Evolutionary conservation across 345 rosid species (phyloP), one percentile per base, ranked within the genome.

Genomic region (Linum usitatissimum): DNA sequence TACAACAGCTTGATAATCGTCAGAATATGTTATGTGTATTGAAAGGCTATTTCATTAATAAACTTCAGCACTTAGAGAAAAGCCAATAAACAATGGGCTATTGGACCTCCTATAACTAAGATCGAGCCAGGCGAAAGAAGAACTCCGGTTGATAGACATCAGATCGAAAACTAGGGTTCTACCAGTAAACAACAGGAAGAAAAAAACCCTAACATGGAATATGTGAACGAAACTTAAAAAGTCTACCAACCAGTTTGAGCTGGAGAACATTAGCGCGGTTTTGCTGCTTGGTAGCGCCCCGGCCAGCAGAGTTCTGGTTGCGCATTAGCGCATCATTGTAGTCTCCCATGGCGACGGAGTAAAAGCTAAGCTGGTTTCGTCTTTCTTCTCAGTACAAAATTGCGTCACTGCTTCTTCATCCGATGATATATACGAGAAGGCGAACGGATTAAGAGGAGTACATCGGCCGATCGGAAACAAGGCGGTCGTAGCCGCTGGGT

Each of bases 181-280:
- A 54, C 6, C 15, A 53, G 21, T 4, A 18, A 6, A 9, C n/a
- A 1, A 20, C 54, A 12, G 21, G 42, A 45, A 45, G 15, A 59
- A 61, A 60, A 62, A 55, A 74, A 8, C 13, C 34, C 19, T 5
- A 18, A 19, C 38, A 34, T 34, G 38, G 5, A 34, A 34, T 34
- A 34, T 34, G 38, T 4, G 8, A 34, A 34, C 5, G 38, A 34
- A 34, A 34, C 15, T 18, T 5, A 6, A 10, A 10, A 4, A 14
- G 13, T 3, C 53, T 18, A 36, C 83, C 19, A 60, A 91, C 97
- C 86, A 88, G 83, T 81, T 92, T 89, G 59, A 92, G 96, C 88
- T 92, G 98, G 69, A 85, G 96, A 72, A 92, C 87, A 74, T 84
- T 92, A 67, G 89, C 83, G 64, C 96, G 92, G 59, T 81, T 91